Base-by-base conservation (phyloP, 352 stramenopile species). In the Aphanomyces astaci region DNA sequence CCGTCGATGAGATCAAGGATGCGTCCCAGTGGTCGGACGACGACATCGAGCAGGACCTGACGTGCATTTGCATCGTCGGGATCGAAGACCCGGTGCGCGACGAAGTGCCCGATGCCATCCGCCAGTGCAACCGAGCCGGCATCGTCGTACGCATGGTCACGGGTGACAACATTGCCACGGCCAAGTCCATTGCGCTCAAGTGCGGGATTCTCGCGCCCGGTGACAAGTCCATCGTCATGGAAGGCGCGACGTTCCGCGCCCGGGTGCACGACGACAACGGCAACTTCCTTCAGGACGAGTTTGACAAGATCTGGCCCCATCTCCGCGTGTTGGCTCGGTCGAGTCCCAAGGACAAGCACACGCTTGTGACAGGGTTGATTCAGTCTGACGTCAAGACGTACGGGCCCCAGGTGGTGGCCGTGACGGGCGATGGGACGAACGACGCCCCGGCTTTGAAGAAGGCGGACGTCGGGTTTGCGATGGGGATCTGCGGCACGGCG, bases 361-460 rank as follows among this genome's bases (percentile, higher is more conserved):
- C 80, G 22, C 79, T 98, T 39, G 92, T 98, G 9, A 78, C 82
- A 24, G 92, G 90, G 13, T 75, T 98, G 15, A 90, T 96, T 71
- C 62, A 78, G 19, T 54, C 77, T 36, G 27, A 54, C 2, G 36
- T 72, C 0, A 59, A 39, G 25, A 45, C 48, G 1, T 51, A 70
- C 4, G 72, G 77, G 17, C 57, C 60, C 17, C 67, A 88, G 67
- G 84, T 98, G 56, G 91, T 97, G 55, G 93, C 87, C 25, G 88
- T 97, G 24, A 98, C 93, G 4, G 92, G 93, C 55, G 93, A 98
- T 71, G 93, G 92, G 48, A 97, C 90, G 0, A 98, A 97, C 74
- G 90, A 98, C 74, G 92, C 85, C 15, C 92, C 94, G 25, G 92
- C 92, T 25, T 77, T 98, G 3, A 96, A 96, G 71, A 79, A 82